Evolutionary conservation across 2,329 filamentous ascomycete species (phyloP).

Genomic region (Colletotrichum sp.): DNA sequence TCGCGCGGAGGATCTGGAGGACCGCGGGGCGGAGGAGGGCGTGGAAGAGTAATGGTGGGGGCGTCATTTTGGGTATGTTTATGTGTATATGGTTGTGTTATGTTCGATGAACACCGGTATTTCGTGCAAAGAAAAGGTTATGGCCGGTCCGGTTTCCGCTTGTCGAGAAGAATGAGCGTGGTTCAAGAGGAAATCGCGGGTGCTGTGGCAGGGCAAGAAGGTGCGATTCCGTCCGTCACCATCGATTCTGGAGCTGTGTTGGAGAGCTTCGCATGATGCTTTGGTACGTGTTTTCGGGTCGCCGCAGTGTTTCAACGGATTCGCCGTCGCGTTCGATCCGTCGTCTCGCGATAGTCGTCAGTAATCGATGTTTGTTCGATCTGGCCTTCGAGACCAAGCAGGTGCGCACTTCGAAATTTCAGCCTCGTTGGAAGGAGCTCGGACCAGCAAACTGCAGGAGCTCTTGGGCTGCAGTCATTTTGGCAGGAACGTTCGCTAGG

Average conservation of each 20-base stretch:
- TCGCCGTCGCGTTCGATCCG: background rate
- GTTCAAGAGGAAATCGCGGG: constrained; percentile 18
- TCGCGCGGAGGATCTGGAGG: constrained; percentile 88
- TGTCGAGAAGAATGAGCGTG: background rate
- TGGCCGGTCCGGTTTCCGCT: background rate
- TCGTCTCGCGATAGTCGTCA: background rate
- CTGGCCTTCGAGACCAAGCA: background rate
- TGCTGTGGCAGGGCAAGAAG: constrained; percentile 13
- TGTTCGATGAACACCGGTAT: background rate
- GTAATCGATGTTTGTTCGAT: background rate
- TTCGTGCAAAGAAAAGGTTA: background rate
- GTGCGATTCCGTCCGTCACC: constrained; percentile 22
- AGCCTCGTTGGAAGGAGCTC: constrained; percentile 13
- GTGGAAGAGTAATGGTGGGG: constrained; percentile 61
- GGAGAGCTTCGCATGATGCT: constrained; percentile 17
- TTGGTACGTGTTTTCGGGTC: background rate
- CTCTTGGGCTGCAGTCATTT: background rate
- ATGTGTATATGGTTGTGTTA: background rate
- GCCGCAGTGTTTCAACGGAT: background rate
- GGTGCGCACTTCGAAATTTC: constrained; percentile 17
- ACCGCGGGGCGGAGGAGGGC: constrained; percentile 85
- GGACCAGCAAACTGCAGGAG: background rate
- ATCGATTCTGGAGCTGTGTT: background rate
- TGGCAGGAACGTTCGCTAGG: background rate
- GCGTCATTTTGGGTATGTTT: constrained; percentile 41